A percentile compares a stretch with the other conserved stretches of the same genome.
These are phyloP conservation scores for Hevea brasiliensis DNA, from an alignment of 345 rosid species.

Conservation along the genomic window DNA sequence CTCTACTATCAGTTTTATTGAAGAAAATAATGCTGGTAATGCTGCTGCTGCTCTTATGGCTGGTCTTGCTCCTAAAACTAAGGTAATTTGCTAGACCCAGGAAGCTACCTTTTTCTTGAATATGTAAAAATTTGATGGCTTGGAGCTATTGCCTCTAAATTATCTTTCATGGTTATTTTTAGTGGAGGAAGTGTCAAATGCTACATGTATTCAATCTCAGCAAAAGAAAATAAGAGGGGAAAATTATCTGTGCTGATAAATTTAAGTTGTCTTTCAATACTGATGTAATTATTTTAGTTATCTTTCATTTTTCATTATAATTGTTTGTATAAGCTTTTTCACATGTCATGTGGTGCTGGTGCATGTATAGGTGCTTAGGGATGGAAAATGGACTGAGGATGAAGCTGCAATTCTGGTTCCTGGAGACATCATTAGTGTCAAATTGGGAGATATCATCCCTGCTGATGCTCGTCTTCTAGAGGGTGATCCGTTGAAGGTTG, in stretches of 20 bases:
- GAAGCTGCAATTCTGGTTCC: conserved; percentile 34
- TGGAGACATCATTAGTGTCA: conserved; percentile 28
- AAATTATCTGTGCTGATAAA: neutral
- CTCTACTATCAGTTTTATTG: conserved; percentile 38
- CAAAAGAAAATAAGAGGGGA: neutral
- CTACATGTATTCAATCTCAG: neutral
- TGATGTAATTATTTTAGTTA: neutral
- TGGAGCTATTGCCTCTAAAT: neutral
- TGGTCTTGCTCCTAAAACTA: conserved; percentile 33
- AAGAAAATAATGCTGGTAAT: conserved; percentile 36
- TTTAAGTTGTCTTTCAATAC: neutral
- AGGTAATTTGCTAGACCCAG: conserved; percentile 11
- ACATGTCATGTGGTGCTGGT: neutral
- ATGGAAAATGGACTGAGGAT: conserved; percentile 27
- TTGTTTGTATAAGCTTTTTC: neutral
- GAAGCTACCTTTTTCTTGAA: neutral
- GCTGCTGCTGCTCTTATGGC: conserved; percentile 38
- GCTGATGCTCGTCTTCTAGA: conserved; percentile 36
- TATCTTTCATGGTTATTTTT: neutral
- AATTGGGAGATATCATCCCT: conserved; percentile 31
- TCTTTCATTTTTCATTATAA: too few relatives aligned
- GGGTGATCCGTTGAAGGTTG: conserved; percentile 30
- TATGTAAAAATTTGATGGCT: neutral
- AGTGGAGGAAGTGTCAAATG: too few relatives aligned
- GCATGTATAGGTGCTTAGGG: conserved; percentile 24